Evolutionary conservation across 73 alveolate species (phyloP), one percentile per base, ranked within the genome.

Genomic region (Urostyla sp.): DNA sequence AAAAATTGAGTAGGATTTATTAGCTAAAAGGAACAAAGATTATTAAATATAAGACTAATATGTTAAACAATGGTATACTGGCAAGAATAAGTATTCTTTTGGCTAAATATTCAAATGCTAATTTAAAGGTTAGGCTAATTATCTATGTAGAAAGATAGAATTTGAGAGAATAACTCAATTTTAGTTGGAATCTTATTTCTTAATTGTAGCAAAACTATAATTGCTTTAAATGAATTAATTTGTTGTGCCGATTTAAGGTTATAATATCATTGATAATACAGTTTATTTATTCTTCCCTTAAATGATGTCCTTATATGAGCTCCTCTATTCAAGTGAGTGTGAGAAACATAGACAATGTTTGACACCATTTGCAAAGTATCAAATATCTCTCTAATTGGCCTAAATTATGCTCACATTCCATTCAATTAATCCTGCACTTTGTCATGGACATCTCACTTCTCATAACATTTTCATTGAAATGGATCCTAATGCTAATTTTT

Each of bases 151-250:
- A 72, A 30, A 69, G 43, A 45, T 90, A 32, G 32, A 85, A 45
- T 90, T 90, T 75, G 94, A 90, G 36, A 78, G 96, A 78, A 31
- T 90, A 53, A 90, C 92, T 45, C 75, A 85, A 60, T 90, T 86
- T 80, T 57, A 80, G 36, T 46, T 87, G 3, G 92, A 90, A 77
- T 88, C 79, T 36, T 69, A 69, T 31, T 46, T 69, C 31, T 11
- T 15, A 46, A 37, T 46, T 16, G 16, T 69, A 3, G 48, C 40
- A 35, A 45, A 3, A 5, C 67, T 69, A 8, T 26, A 69, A 5
- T 48, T 46, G 31, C 27, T 48, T 23, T 27, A 69, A 27, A 44
- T 69, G 52, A 27, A n/a, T 3, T 7, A 45, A 24, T 23, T 10
- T 23, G 21, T 46, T 8, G 67, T 69, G 18, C 45, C 60, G 20